Conservation (phyloP, 768 basidiomycete genomes). For the Fomitopsis pulvina region DNA sequence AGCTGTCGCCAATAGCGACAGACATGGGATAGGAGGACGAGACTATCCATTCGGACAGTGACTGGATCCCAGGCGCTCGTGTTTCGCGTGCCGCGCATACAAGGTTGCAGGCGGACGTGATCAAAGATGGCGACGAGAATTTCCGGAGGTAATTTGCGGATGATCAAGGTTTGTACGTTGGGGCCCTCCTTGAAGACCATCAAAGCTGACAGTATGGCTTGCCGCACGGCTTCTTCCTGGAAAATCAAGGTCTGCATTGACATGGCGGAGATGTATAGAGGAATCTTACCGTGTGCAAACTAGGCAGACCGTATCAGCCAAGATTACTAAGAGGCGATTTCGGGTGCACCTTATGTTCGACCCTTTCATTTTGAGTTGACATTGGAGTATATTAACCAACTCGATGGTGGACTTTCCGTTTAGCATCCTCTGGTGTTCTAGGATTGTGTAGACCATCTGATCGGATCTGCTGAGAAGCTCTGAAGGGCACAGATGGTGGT, state of each 20-base stretch:
- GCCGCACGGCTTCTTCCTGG: not conserved
- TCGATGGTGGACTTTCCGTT: not conserved
- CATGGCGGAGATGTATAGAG: not conserved
- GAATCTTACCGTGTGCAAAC: not conserved
- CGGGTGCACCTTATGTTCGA: not conserved
- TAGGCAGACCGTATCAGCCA: not conserved
- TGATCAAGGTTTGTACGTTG: not conserved
- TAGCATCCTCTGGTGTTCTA: not conserved
- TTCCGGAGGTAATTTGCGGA: not conserved
- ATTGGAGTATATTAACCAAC: not conserved
- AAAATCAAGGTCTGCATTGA: not conserved
- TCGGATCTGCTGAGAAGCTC: no score
- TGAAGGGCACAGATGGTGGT: no score
- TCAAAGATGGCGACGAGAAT: not conserved
- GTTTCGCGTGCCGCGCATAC: not conserved
- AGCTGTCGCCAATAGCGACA: not conserved
- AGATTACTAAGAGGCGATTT: not conserved
- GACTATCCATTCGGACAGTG: not conserved
- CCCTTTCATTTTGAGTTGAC: not conserved
- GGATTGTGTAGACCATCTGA: not conserved
- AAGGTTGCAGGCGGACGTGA: not conserved
- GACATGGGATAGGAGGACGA: not conserved
- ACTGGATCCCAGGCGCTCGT: not conserved
- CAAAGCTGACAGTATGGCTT: not conserved
- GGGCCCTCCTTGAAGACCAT: not conserved